Evolutionary conservation across 805 yeast species (phyloP).

Genomic region (Helenozyma baotianmanensis): DNA sequence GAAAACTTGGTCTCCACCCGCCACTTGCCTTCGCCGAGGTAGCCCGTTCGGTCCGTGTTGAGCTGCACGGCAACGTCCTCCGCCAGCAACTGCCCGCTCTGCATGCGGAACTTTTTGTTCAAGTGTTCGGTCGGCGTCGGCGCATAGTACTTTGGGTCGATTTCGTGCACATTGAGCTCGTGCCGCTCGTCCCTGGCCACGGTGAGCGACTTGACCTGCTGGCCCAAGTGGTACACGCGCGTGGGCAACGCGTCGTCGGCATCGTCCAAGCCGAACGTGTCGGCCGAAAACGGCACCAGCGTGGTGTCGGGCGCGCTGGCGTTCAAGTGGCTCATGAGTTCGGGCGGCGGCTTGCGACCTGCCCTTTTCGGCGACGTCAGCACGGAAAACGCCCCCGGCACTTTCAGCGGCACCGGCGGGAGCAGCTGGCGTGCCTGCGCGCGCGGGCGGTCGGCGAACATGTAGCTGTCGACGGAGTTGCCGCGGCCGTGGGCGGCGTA

Average conservation of each 20-base stretch:
- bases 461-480: conserved; percentile 4
- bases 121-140: conserved; percentile 46
- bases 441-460: conserved; percentile 1
- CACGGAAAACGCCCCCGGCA: not conserved
- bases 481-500: too few species aligned
- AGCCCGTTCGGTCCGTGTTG: conserved; percentile 33
- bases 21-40: conserved; percentile 38
- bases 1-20: conserved; percentile 20
- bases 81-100: conserved; percentile 15
- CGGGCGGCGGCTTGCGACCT: conserved; percentile 16
- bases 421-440: not conserved
- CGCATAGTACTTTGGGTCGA: conserved; percentile 37
- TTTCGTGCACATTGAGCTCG: conserved; percentile 13
- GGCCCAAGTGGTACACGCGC: conserved; percentile 31
- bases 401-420: conserved; percentile 12
- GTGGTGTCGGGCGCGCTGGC: conserved; percentile 11
- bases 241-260: conserved; percentile 28
- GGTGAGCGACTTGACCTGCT: conserved; percentile 30
- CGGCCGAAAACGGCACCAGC: conserved; percentile 40
- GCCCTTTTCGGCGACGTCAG: not conserved
- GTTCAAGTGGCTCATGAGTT: not conserved
- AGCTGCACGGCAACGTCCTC: conserved; percentile 24
- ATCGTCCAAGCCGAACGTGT: conserved; percentile 33
- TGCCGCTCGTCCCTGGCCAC: conserved; percentile 8
- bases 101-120: conserved; percentile 18